These are phyloP conservation scores for Aureobasidium sp. DNA, from an alignment of 2,329 filamentous ascomycete species.

Conservation along the genomic window DNA sequence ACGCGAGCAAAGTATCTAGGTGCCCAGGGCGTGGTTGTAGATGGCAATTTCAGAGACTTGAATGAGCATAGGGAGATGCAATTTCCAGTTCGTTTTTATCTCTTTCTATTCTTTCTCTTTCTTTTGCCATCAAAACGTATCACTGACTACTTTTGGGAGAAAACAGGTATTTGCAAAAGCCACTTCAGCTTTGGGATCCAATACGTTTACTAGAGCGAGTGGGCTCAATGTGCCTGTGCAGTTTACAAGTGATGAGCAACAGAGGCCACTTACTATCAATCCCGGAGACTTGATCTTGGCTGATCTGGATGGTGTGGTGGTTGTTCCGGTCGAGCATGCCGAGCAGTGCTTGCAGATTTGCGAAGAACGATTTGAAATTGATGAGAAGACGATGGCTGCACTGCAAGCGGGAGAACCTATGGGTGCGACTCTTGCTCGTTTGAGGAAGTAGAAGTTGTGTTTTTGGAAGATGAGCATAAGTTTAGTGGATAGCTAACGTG, in stretches of 20 bases:
- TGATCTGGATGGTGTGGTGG: conserved; percentile 29
- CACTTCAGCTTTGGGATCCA: conserved; percentile 23
- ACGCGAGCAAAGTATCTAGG: conserved; percentile 30
- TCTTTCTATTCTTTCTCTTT: background rate
- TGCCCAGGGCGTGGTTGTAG: conserved; percentile 33
- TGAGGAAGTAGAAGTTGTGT: conserved; percentile 26
- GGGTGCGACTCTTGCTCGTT: conserved; percentile 30
- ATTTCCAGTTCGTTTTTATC: conserved; percentile 16
- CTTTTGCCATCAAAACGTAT: too few species aligned
- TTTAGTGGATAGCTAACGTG: too few species aligned
- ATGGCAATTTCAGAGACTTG: conserved; percentile 34
- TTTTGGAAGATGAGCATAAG: background rate
- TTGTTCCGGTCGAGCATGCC: conserved; percentile 22
- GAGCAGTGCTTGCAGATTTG: conserved; percentile 30
- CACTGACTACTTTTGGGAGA: background rate
- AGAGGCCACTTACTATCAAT: conserved; percentile 20
- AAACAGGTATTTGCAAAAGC: conserved; percentile 28
- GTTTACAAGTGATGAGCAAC: conserved; percentile 22
- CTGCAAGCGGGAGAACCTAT: conserved; percentile 30
- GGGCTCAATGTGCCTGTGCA: conserved; percentile 31
- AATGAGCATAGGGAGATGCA: conserved; percentile 23
- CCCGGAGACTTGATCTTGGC: conserved; percentile 33
- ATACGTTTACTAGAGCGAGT: conserved; percentile 31
- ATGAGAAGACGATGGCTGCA: conserved; percentile 30
- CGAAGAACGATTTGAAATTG: conserved; percentile 29